Percentiles rank a stretch among this genome's conserved stretches.
Evolutionary conservation across 2,329 filamentous ascomycete genomes (phyloP).

Genomic region (Ophidiomyces ophidiicola): DNA sequence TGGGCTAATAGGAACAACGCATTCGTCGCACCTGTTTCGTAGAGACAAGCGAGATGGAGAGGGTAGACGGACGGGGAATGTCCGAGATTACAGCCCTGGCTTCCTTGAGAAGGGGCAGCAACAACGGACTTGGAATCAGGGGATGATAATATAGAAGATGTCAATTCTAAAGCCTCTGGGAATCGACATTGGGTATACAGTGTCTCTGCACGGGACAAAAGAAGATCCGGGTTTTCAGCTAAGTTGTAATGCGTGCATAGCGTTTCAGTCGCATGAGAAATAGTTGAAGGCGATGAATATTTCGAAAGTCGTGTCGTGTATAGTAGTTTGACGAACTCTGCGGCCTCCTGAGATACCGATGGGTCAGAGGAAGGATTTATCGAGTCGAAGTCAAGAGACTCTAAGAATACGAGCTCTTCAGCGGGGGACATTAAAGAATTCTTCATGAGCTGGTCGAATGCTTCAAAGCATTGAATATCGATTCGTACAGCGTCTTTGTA

Average conservation of each 20-base stretch:
- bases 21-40: constrained; percentile 77
- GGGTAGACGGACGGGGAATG: constrained; percentile 56
- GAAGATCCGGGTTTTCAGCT: constrained; percentile 71
- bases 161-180: constrained; percentile 71
- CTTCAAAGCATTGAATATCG: constrained; percentile 96
- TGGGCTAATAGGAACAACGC: constrained; percentile 84
- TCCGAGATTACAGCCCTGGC: constrained; percentile 29
- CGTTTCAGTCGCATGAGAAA: constrained; percentile 76
- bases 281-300: constrained; percentile 74
- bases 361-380: constrained; percentile 51
- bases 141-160: constrained; percentile 64
- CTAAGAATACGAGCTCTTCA: constrained; percentile 81
- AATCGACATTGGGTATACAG: constrained; percentile 93
- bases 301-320: constrained; percentile 94
- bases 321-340: constrained; percentile 87
- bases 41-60: constrained; percentile 79
- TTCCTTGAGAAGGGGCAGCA: constrained; percentile 19
- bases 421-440: constrained; percentile 82
- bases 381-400: constrained; percentile 79
- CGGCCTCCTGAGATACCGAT: constrained; percentile 67
- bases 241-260: constrained; percentile 90
- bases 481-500: constrained; percentile 96
- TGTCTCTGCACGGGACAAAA: constrained; percentile 79
- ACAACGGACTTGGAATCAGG: constrained; percentile 74
- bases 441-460: constrained; percentile 94